Percentiles rank a stretch among this genome's conserved stretches.
Evolutionary conservation across 2,329 filamentous ascomycete species (phyloP).

Genomic region (Tolypocladium guangdongense): DNA sequence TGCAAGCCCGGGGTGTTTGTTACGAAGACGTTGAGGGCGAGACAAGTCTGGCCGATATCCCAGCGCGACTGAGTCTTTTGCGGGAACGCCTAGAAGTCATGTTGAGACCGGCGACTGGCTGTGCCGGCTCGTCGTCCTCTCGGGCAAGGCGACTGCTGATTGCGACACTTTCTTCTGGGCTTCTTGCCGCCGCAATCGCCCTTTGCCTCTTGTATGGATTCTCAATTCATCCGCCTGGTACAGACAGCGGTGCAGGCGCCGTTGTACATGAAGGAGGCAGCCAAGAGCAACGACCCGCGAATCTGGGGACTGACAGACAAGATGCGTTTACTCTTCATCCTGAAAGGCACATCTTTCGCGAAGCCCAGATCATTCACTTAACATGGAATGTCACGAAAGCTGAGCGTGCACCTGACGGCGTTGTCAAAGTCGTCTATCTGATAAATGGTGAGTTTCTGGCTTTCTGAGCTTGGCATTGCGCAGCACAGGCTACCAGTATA

Average conservation of each 20-base stretch:
- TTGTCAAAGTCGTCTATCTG: slow-evolving; percentile 35
- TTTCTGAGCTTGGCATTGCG: background rate
- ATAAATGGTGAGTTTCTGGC: slow-evolving; percentile 29
- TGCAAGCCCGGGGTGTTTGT: background rate
- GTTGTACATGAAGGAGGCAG: background rate
- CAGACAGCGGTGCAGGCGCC: background rate
- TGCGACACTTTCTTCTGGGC: background rate
- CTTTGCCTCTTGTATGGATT: background rate
- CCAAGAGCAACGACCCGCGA: background rate
- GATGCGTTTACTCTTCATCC: slow-evolving; percentile 23
- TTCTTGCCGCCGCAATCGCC: background rate
- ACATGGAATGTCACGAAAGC: slow-evolving; percentile 29
- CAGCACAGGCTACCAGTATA: no score
- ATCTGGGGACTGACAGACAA: background rate
- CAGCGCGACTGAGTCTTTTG: no score
- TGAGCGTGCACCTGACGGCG: slow-evolving; percentile 34
- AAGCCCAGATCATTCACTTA: slow-evolving; percentile 17
- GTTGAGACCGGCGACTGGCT: background rate
- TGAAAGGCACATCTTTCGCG: slow-evolving; percentile 27
- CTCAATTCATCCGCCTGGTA: background rate
- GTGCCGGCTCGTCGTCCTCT: background rate
- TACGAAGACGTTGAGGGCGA: no score
- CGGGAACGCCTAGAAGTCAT: background rate
- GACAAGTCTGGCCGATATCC: no score
- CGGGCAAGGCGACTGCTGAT: background rate